Evolutionary conservation across 208 protist species (phyloP).

Genomic region (Trypanosoma rangeli): DNA sequence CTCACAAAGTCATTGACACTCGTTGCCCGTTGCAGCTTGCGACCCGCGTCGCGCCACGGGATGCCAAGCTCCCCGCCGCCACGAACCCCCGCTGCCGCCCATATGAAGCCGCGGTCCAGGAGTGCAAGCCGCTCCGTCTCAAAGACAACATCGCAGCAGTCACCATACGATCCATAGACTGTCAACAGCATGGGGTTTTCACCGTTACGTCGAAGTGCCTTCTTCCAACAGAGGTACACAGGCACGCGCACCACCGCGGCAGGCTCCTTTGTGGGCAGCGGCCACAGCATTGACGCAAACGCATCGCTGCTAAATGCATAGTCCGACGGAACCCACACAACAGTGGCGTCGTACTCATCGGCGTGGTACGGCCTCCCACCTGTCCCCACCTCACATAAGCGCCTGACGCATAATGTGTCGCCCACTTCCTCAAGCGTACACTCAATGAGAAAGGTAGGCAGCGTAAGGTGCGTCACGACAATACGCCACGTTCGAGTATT

Average conservation of each 20-base stretch:
- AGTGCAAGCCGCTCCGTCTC: slow-evolving; percentile 47
- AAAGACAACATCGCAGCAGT: slow-evolving; percentile 64
- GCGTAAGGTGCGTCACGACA: slow-evolving; percentile 33
- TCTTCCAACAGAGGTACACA: slow-evolving; percentile 47
- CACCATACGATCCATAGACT: slow-evolving; percentile 82
- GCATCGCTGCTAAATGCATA: slow-evolving; percentile 32
- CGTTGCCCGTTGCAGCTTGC: slow-evolving; percentile 56
- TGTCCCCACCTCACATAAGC: slow-evolving; percentile 39
- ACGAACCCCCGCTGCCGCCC: slow-evolving; percentile 67
- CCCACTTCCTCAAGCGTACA: slow-evolving; percentile 17
- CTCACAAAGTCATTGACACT: slow-evolving; percentile 86
- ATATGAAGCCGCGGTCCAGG: slow-evolving; percentile 82
- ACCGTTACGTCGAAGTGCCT: slow-evolving; percentile 15
- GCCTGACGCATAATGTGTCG: slow-evolving; percentile 17
- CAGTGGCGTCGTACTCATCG: slow-evolving; percentile 43
- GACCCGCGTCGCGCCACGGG: slow-evolving; percentile 60
- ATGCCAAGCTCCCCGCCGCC: slow-evolving; percentile 90
- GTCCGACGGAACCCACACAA: slow-evolving; percentile 68
- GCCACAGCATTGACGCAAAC: neutral
- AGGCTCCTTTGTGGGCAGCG: slow-evolving; percentile 28
- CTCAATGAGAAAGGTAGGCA: slow-evolving; percentile 24
- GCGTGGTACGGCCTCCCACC: slow-evolving; percentile 30
- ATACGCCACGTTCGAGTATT: slow-evolving; percentile 25
- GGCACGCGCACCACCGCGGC: slow-evolving; percentile 33
- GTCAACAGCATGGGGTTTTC: slow-evolving; percentile 49